Evolutionary conservation across 2,329 filamentous ascomycete genomes (phyloP).

Genomic region (Ciborinia camelliae): DNA sequence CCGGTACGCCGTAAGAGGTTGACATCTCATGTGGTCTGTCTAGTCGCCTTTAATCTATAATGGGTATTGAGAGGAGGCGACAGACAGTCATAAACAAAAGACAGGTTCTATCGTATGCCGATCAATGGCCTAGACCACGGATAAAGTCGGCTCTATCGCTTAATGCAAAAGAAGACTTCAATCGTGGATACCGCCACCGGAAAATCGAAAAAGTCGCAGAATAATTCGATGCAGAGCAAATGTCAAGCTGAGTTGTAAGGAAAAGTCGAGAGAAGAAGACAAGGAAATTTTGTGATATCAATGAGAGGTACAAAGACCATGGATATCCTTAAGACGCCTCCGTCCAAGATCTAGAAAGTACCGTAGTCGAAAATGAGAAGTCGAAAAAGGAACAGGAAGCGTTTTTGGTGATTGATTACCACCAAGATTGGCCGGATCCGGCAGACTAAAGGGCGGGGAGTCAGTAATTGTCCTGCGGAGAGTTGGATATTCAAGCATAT

Average conservation of each 20-base stretch:
- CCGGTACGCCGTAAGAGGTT: slow-evolving; percentile 33
- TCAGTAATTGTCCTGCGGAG: background rate
- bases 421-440: slow-evolving; percentile 51
- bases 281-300: slow-evolving; percentile 21
- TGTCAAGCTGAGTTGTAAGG: slow-evolving; percentile 24
- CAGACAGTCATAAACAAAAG: slow-evolving; percentile 37
- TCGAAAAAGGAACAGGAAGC: slow-evolving; percentile 30
- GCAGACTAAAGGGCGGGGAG: slow-evolving; percentile 37
- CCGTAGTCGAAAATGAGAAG: slow-evolving; percentile 23
- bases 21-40: slow-evolving; percentile 36
- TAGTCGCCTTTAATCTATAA: slow-evolving; percentile 37
- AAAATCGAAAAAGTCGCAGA: slow-evolving; percentile 35
- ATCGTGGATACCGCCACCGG: slow-evolving; percentile 34
- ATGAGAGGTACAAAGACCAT: slow-evolving; percentile 25
- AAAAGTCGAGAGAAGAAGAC: slow-evolving; percentile 21
- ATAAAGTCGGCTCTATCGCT: slow-evolving; percentile 30
- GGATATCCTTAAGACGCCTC: slow-evolving; percentile 33
- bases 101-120: slow-evolving; percentile 41
- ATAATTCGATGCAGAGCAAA: slow-evolving; percentile 24
- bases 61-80: slow-evolving; percentile 37
- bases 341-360: slow-evolving; percentile 31
- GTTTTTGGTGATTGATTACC: slow-evolving; percentile 43
- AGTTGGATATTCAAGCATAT: too few relatives aligned
- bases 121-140: slow-evolving; percentile 35
- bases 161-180: slow-evolving; percentile 31